Evolutionary conservation across 164 flowering plant genomes (phyloP), one percentile per base, ranked within the genome.

Genomic region (Taxillus chinensis): DNA sequence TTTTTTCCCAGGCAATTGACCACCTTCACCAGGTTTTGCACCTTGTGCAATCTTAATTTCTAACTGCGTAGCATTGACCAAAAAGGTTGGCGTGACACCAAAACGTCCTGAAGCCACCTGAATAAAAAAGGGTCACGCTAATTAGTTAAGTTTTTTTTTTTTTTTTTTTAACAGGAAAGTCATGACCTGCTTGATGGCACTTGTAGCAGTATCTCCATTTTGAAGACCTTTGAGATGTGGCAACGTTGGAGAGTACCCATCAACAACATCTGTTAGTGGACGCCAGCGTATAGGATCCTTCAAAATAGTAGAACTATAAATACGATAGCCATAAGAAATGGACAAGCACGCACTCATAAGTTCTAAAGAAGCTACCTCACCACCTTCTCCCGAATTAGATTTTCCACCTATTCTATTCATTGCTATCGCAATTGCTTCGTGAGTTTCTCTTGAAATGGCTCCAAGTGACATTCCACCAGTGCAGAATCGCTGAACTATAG

Each of bases 381-480:
- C 99, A 78, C 99, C 99, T 87, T 95, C 99, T 62, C 99, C 99
- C 0, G 99, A 91, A 71, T 95, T 95, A 17, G 99, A 95, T 63
- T 87, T 95, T 65, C 99, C 99, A 77, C 96, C 92, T 59, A 95
- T 37, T 73, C 97, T 83, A 68, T 95, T 95, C 99, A 95, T 95
- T 17, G 99, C 99, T 65, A 95, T 86, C 57, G 99, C 99, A 77
- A 95, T 91, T 41, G 99, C 95, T 79, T 91, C 97, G 74, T 95
- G 99, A 45, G 99, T 91, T 80, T 95, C 99, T 73, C 97, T 87
- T 60, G 97, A 91, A 66, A 95, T 95, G 65, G 99, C 97, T 65
- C 99, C 99, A 63, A 91, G 96, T 14, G 97, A 91, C 99, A 95
- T 95, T 49, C 97, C 99, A 71, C 99, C 99, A 38, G 99, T 95